phyloP scores from a whole-genome alignment of 495 filamentous ascomycete species.

The Penicillium antarcticum region DNA sequence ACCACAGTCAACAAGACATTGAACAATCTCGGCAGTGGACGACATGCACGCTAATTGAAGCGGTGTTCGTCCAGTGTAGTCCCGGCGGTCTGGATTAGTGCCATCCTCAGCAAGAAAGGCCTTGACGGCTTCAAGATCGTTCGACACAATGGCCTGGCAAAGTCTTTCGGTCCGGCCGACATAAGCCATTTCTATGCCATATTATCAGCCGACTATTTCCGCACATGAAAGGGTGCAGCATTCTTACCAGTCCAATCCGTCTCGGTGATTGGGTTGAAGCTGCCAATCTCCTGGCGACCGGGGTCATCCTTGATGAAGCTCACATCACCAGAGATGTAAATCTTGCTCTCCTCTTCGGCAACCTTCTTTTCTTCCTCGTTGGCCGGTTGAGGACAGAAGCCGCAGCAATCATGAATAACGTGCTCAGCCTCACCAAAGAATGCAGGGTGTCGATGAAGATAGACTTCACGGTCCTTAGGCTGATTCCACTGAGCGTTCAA shows the following conservation, averaged over 20 bases:
- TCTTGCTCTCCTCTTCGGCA: slow-evolving; percentile 66
- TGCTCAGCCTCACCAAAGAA: slow-evolving; percentile 65
- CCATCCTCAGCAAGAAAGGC: slow-evolving; percentile 63
- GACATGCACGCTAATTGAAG: slow-evolving; percentile 69
- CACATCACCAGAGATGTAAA: slow-evolving; percentile 66
- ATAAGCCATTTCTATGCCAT: slow-evolving; percentile 56
- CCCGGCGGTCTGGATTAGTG: slow-evolving; percentile 59
- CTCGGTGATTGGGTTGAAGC: slow-evolving; percentile 76
- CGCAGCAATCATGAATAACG: slow-evolving; percentile 76
- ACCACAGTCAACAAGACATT: slow-evolving; percentile 64
- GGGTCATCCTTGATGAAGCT: slow-evolving; percentile 75
- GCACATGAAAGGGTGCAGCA: too few relatives aligned
- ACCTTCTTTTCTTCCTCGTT: slow-evolving; percentile 68
- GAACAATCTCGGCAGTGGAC: slow-evolving; percentile 66
- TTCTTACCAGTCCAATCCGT: slow-evolving; percentile 77
- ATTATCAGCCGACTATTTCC: background rate
- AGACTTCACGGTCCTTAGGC: slow-evolving; percentile 62
- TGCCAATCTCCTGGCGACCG: slow-evolving; percentile 67
- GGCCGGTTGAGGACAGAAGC: slow-evolving; percentile 63
- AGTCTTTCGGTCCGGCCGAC: slow-evolving; percentile 66
- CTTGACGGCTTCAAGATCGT: slow-evolving; percentile 61
- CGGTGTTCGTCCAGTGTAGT: slow-evolving; percentile 78
- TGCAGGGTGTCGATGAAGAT: slow-evolving; percentile 76
- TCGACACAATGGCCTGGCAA: slow-evolving; percentile 73
- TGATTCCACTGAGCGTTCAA: slow-evolving; percentile 86